Base-by-base conservation (phyloP, 2,329 filamentous ascomycete genomes). In the Colletotrichum aenigma region DNA sequence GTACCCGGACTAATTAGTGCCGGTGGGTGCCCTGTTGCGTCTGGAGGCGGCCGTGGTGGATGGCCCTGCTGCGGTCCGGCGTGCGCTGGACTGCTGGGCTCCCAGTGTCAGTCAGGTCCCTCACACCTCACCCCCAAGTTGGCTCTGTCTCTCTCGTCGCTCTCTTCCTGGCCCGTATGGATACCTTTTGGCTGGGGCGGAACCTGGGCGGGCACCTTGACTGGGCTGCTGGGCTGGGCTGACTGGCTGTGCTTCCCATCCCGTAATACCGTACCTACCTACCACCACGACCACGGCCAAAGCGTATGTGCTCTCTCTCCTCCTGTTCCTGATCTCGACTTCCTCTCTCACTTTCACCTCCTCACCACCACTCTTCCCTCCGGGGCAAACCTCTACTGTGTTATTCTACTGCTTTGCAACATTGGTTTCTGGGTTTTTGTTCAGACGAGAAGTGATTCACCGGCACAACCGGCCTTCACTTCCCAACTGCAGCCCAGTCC, bases 1-100 rank as follows among this genome's bases (percentile, higher is more conserved):
- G 74, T 76, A 69, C n/a, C 70, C 18, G 58, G 58, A 74, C 70
- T 74, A 74, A 69, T 69, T 74, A 18, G 64, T 61, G 32, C 62
- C 62, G 69, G 55, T 75, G 69, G 66, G 66, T 68, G 66, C 66
- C 66, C 52, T 68, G 66, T 38, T 68, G 52, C 66, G 52, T 68
- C 66, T 68, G 66, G 66, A 68, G 66, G 65, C 48, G 64, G 64
- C 64, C 43, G 28, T 67, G 65, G 48, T 67, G 65, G 68, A 48
- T 75, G 73, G 61, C 67, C 71, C 67, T 74, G 72, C 70, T 75
- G 73, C 73, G 64, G 73, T 65, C 73, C 70, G 64, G 70, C 70
- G 36, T 76, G 64, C 65, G 32, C 43, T 69, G 56, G 70, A 64
- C 74, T 68, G 62, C 56, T 65, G 66, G 56, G 34, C 56, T 34